Base-by-base conservation (phyloP, 805 yeast species). In the Blastobotrys chiropterorum region DNA sequence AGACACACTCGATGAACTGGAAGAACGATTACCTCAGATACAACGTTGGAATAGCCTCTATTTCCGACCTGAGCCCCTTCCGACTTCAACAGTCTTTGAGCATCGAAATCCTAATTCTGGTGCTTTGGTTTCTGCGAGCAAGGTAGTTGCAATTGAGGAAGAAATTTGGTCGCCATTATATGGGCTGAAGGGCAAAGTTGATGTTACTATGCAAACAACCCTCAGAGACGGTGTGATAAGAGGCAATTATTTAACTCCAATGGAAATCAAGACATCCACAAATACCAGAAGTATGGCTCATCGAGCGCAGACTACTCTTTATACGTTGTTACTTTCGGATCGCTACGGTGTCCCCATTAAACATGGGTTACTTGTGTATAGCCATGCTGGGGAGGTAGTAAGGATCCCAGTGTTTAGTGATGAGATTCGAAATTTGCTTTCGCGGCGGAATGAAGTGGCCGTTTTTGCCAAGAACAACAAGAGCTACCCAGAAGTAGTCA, bases 231-330 rank as follows among this genome's bases (percentile, higher is more conserved):
- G 78, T n/a, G 38, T 46, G 30, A 13, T n/a, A 11, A 43, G 48
- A 4, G 47, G 38, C n/a, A 78, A 72, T 34, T 74, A 63, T 50
- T 75, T 89, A 11, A 76, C 82, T 0, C 98, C 97, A 0, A 72
- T 94, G 70, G 99, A 94, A 64, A 81, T 94, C 53, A 94, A 94
- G 64, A 89, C 98, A 0, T 97, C 98, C 0, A 73, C 72, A 49
- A 46, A 47, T 14, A 68, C 74, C 31, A 80, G 79, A 46, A 73
- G 81, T 39, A 65, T 84, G 3, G 67, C 83, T 2, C 97, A 94
- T 65, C 81, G 85, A 48, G 96, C 95, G 0, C 99, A 94, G 65
- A 85, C 94, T 0, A 76, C 90, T 0, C 70, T 94, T 4, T 94
- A 94, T 63, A 82, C 95, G 0, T 68, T 92, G 14, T 68, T 94